A percentile compares a stretch with the other conserved stretches of the same genome.
These are phyloP conservation scores for Pulchroboletus neoregius DNA, from an alignment of 1,284 basidiomycete species.

Conservation along the genomic window DNA sequence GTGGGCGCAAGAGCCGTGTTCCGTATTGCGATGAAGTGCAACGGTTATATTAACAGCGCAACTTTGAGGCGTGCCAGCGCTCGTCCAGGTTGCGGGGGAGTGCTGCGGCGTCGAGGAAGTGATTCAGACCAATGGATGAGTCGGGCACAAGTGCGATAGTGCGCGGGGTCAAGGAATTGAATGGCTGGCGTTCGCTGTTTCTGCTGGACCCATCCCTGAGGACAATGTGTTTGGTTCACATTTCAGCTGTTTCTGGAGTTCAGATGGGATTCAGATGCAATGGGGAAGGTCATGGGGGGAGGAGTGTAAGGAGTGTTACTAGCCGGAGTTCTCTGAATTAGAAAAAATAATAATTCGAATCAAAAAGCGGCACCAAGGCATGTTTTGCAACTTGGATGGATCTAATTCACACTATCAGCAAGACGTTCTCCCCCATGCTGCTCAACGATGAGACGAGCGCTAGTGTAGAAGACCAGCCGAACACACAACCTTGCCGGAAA, in stretches of 20 bases:
- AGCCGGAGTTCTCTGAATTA: slow-evolving; percentile 33
- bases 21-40: slow-evolving; percentile 14
- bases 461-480: background rate
- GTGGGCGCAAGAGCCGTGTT: slow-evolving; percentile 20
- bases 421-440: background rate
- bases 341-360: slow-evolving; percentile 33
- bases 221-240: background rate
- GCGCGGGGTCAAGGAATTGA: background rate
- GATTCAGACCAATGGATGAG: slow-evolving; percentile 1
- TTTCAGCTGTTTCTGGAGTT: slow-evolving; percentile 6
- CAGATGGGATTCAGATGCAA: slow-evolving; percentile 11
- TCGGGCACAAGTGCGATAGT: slow-evolving; percentile 12
- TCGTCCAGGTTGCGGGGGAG: slow-evolving; percentile 4
- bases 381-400: slow-evolving; percentile 11
- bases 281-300: slow-evolving; percentile 25
- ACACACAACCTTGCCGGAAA: background rate
- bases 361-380: slow-evolving; percentile 17
- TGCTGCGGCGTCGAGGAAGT: background rate
- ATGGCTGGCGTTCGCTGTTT: slow-evolving; percentile 1
- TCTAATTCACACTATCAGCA: background rate
- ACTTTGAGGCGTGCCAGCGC: slow-evolving; percentile 8
- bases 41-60: slow-evolving; percentile 27
- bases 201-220: slow-evolving; percentile 5
- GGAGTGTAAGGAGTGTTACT: slow-evolving; percentile 30
- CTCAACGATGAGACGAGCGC: background rate